Percentiles rank a stretch among this genome's conserved stretches.
These are phyloP conservation scores for Hymenochaete sp. DNA, from an alignment of 1,284 basidiomycete species.

Conservation along the genomic window DNA sequence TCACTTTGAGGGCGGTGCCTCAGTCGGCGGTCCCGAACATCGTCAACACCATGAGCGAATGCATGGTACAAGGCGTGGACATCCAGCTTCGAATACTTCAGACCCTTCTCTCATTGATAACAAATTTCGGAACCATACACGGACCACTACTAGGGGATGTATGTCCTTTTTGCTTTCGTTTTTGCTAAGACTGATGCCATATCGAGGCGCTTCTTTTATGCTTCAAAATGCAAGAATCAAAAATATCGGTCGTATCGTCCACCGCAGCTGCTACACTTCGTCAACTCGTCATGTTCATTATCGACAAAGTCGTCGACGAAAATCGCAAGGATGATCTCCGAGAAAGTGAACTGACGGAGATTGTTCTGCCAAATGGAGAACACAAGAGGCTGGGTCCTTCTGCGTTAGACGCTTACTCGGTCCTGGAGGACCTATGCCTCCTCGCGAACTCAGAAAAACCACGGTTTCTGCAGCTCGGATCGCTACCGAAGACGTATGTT, in stretches of 20 bases:
- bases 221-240: conserved; percentile 91
- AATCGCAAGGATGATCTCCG: conserved; percentile 43
- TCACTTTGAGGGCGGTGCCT: conserved; percentile 80
- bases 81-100: conserved; percentile 90
- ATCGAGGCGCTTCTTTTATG: conserved; percentile 78
- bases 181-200: conserved; percentile 4
- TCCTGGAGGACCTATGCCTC: conserved; percentile 86
- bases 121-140: conserved; percentile 77
- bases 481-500: conserved; percentile 83
- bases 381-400: conserved; percentile 64
- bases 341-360: conserved; percentile 31
- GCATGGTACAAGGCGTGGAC: conserved; percentile 89
- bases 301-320: conserved; percentile 87
- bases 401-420: conserved; percentile 77
- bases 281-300: conserved; percentile 95
- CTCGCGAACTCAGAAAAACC: conserved; percentile 80
- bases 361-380: conserved; percentile 55
- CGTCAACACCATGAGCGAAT: conserved; percentile 73
- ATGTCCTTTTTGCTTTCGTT: conserved; percentile 25
- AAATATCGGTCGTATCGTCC: conserved; percentile 92
- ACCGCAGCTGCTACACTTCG: conserved; percentile 95
- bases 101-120: conserved; percentile 82
- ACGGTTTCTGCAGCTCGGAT: conserved; percentile 76
- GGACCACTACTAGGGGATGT: conserved; percentile 75
- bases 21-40: conserved; percentile 71